Base-by-base conservation (phyloP, 2,329 filamentous ascomycete genomes). In the Diaporthe sp. region DNA sequence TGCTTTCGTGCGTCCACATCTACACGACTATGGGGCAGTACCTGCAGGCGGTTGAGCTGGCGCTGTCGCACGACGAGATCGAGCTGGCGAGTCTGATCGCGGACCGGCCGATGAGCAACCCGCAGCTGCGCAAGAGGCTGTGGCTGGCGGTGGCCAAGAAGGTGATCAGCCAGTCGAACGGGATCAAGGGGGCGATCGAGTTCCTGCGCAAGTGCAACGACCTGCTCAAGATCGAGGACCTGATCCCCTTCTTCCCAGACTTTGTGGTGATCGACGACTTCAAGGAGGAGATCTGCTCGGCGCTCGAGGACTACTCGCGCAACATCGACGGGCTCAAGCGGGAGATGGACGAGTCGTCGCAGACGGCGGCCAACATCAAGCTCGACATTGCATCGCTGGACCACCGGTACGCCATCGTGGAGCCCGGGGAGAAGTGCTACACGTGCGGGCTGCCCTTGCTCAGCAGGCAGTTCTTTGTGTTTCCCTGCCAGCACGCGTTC, bases 251-350 rank as follows among this genome's bases (percentile, higher is more conserved):
- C 87, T 99, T 99, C 85, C 97, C 97, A 0, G 97, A 99, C 82
- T 99, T 99, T 81, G 95, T 98, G 33, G 94, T 98, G 69, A 98
- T 99, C 76, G 97, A 99, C 82, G 97, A 98, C 83, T 99, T 99
- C 89, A 98, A 98, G 82, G 96, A 98, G 77, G 97, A 99, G 82
- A 98, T 99, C 50, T 99, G 97, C 85, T 88, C 91, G 0, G 97
- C 97, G 1, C 89, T 99, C 1, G 97, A 99, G 83, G 94, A 97
- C 77, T 99, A 99, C 85, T 94, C 92, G 61, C 93, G 94, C 50
- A 95, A 95, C 78, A 99, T 99, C 78, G 97, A 98, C 80, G 88
- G 87, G 2, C 86, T 99, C 52, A 95, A 96, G 81, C 92, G 93
- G 77, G 96, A 98, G 83, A 99, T 99, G 97, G 97, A 99, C 82